These are phyloP conservation scores for Psidium guajava DNA, from an alignment of 345 rosid genomes.

Conservation along the genomic window DNA sequence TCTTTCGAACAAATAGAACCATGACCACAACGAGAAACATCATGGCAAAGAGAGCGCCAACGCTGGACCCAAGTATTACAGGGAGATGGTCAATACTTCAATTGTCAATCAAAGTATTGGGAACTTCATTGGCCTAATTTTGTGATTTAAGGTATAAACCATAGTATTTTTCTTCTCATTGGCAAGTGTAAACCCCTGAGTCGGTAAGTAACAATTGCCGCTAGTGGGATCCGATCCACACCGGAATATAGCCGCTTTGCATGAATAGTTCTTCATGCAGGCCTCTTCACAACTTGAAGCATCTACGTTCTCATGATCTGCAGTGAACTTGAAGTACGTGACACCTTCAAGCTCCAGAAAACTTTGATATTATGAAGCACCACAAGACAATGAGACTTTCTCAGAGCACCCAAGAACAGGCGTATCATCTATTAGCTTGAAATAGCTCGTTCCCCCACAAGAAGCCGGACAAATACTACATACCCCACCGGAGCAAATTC, in stretches of 20 bases:
- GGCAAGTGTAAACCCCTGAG: background rate
- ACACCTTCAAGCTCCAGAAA: background rate
- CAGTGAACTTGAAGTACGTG: background rate
- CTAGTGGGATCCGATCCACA: background rate
- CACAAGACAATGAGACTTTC: background rate
- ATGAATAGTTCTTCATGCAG: constrained; percentile 13
- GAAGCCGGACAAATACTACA: background rate
- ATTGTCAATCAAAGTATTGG: background rate
- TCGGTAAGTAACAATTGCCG: constrained; percentile 7
- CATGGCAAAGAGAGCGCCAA: background rate
- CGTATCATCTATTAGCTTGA: background rate
- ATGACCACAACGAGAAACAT: background rate
- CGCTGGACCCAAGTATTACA: background rate
- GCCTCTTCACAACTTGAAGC: background rate
- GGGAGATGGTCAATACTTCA: background rate
- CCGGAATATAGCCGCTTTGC: constrained; percentile 9
- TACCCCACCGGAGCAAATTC: background rate
- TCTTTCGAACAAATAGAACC: background rate
- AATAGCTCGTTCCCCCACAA: background rate
- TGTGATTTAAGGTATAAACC: background rate
- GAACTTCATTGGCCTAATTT: background rate
- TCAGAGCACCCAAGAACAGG: background rate
- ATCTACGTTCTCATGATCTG: background rate
- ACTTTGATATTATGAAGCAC: background rate
- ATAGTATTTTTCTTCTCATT: background rate